These are phyloP conservation scores for Pseudocercospora fuligena DNA, from an alignment of 2,329 filamentous ascomycete genomes.

Conservation along the genomic window DNA sequence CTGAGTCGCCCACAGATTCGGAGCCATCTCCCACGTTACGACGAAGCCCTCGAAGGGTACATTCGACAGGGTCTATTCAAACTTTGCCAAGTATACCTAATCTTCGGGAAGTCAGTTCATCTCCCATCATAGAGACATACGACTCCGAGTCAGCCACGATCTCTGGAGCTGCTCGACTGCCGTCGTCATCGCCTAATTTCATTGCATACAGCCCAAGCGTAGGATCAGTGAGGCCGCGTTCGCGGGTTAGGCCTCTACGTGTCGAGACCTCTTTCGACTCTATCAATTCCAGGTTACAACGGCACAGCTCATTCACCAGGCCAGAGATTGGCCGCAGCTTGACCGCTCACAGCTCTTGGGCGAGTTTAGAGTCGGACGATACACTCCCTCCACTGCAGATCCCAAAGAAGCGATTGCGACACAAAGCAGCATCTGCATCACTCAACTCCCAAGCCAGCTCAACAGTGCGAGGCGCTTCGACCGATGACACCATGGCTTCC, in stretches of 20 bases:
- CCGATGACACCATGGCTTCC: slow-evolving; percentile 30
- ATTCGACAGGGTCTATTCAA: slow-evolving; percentile 26
- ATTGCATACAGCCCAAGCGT: slow-evolving; percentile 34
- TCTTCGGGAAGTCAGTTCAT: slow-evolving; percentile 24
- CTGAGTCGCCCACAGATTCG: slow-evolving; percentile 22
- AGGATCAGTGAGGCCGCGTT: slow-evolving; percentile 18
- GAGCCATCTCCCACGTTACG: slow-evolving; percentile 16
- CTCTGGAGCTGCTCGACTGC: slow-evolving; percentile 26
- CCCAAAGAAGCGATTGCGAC: slow-evolving; percentile 38
- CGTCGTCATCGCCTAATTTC: slow-evolving; percentile 39
- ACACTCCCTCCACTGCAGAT: slow-evolving; percentile 41
- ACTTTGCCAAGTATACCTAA: slow-evolving; percentile 24
- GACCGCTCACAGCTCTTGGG: slow-evolving; percentile 32
- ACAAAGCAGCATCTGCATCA: slow-evolving; percentile 32
- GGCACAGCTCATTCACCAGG: slow-evolving; percentile 20
- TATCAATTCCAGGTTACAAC: slow-evolving; percentile 37
- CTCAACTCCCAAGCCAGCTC: slow-evolving; percentile 26
- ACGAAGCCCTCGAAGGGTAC: slow-evolving; percentile 22
- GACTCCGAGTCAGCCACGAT: slow-evolving; percentile 28
- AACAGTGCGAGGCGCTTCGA: slow-evolving; percentile 14
- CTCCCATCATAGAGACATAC: slow-evolving; percentile 23
- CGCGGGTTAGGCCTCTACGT: slow-evolving; percentile 18
- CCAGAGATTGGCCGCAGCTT: slow-evolving; percentile 30
- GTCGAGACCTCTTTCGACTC: slow-evolving; percentile 38
- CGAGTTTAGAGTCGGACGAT: slow-evolving; percentile 33